Evolutionary conservation across 768 basidiomycete species (phyloP).

Genomic region (Pleurotus pulmonarius): DNA sequence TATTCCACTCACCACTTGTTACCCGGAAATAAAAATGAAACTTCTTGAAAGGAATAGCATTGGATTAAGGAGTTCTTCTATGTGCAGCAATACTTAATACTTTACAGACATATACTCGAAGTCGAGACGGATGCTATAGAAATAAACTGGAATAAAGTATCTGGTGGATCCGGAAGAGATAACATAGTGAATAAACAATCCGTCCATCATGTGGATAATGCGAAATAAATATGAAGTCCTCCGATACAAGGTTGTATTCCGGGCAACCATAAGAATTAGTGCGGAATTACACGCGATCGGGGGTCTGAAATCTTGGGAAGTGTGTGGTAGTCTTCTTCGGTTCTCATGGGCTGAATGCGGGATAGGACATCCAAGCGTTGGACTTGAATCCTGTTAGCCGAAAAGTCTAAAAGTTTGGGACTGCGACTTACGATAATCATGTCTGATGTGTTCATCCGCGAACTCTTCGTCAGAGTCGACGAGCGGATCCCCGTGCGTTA

Average conservation of each 20-base stretch:
- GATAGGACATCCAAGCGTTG: constrained; percentile 2
- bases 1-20: neutral
- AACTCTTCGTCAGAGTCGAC: constrained; percentile 72
- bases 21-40: neutral
- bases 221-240: constrained; percentile 1
- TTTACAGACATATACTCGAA: no score
- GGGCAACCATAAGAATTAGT: neutral
- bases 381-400: neutral
- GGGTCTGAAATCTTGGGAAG: neutral
- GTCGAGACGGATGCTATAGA: neutral
- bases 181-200: constrained; percentile 9
- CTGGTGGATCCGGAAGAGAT: neutral
- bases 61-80: no score
- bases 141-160: neutral
- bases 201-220: neutral
- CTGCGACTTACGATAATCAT: constrained; percentile 56
- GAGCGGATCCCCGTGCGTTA: constrained; percentile 66
- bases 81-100: no score
- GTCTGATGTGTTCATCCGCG: constrained; percentile 58
- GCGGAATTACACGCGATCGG: neutral
- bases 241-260: neutral
- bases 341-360: neutral
- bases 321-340: neutral
- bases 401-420: neutral
- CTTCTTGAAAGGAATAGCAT: neutral